A percentile compares a stretch with the other conserved stretches of the same genome.
phyloP scores from a whole-genome alignment of 2,329 filamentous ascomycete genomes.

The Fusarium sulawesiense region DNA sequence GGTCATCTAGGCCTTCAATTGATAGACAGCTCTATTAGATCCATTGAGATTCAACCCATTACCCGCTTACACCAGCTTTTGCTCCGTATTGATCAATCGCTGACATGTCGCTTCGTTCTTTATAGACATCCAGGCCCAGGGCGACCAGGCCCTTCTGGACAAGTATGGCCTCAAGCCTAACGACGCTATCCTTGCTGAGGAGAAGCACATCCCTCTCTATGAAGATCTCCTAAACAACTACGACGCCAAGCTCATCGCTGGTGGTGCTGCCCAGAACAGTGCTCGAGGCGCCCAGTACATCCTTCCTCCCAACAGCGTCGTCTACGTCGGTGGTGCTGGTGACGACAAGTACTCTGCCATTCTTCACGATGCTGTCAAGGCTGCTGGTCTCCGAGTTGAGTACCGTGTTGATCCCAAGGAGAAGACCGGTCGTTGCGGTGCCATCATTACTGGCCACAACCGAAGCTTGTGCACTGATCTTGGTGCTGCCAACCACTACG shows the following conservation, averaged over 20 bases:
- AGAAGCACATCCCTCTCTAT: conserved; percentile 89
- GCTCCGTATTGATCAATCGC: conserved; percentile 20
- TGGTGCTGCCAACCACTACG: conserved; percentile 96
- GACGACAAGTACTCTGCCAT: conserved; percentile 95
- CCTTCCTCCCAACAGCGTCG: conserved; percentile 86
- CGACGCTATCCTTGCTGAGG: conserved; percentile 95
- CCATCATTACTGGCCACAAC: conserved; percentile 97
- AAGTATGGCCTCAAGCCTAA: conserved; percentile 96
- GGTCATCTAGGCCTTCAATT: neutral
- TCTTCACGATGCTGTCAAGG: conserved; percentile 84
- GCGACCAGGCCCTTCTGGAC: conserved; percentile 84
- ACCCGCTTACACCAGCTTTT: conserved; percentile 17
- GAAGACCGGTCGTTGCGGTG: conserved; percentile 93
- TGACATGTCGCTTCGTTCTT: conserved; percentile 28
- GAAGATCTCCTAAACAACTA: conserved; percentile 94
- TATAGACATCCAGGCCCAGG: conserved; percentile 88
- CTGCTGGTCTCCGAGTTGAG: conserved; percentile 91
- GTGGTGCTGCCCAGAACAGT: conserved; percentile 97
- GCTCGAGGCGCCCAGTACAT: conserved; percentile 97
- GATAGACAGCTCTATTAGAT: neutral
- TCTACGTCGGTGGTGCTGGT: conserved; percentile 94
- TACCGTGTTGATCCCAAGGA: conserved; percentile 89
- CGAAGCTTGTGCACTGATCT: conserved; percentile 95
- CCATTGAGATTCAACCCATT: neutral
- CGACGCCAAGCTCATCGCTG: conserved; percentile 93